These are phyloP conservation scores for Byssothecium circinans DNA, from an alignment of 2,329 filamentous ascomycete genomes.

Conservation along the genomic window DNA sequence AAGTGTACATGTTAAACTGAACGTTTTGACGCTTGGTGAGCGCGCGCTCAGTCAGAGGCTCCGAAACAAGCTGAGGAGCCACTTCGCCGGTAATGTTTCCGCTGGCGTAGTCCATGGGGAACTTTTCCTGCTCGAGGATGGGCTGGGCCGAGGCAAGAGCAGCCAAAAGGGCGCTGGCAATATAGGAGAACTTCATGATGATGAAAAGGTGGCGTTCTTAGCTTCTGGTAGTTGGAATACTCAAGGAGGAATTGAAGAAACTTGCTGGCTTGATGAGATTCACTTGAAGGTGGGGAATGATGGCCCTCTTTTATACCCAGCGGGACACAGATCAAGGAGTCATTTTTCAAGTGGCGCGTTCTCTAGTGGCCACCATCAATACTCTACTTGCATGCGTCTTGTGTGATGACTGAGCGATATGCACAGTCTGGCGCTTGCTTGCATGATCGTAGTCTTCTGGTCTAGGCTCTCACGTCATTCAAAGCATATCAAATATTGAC, in stretches of 20 bases:
- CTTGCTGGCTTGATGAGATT: not conserved
- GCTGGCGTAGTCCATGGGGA: slow-evolving; percentile 1
- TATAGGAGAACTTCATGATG: slow-evolving; percentile 4
- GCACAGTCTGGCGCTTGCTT: no score
- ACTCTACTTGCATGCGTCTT: not conserved
- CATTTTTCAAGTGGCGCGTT: not conserved
- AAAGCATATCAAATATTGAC: no score
- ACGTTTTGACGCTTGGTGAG: slow-evolving; percentile 1
- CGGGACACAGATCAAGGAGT: not conserved
- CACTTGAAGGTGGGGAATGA: not conserved
- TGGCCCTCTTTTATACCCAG: slow-evolving; percentile 1
- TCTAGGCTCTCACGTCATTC: no score
- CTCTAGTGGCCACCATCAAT: not conserved
- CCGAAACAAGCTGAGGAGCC: not conserved
- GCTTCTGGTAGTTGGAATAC: not conserved
- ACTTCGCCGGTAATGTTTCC: slow-evolving; percentile 2
- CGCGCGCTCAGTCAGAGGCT: not conserved
- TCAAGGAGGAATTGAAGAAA: not conserved
- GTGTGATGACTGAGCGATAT: not conserved
- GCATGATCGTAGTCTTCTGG: no score
- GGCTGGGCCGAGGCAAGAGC: slow-evolving; percentile 1
- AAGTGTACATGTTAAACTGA: not conserved
- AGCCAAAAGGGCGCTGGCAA: slow-evolving; percentile 1
- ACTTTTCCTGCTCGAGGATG: not conserved
- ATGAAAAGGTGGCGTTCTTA: not conserved